Base-by-base conservation (phyloP, 2,329 filamentous ascomycete species). In the Myriosclerotinia duriaeana region DNA sequence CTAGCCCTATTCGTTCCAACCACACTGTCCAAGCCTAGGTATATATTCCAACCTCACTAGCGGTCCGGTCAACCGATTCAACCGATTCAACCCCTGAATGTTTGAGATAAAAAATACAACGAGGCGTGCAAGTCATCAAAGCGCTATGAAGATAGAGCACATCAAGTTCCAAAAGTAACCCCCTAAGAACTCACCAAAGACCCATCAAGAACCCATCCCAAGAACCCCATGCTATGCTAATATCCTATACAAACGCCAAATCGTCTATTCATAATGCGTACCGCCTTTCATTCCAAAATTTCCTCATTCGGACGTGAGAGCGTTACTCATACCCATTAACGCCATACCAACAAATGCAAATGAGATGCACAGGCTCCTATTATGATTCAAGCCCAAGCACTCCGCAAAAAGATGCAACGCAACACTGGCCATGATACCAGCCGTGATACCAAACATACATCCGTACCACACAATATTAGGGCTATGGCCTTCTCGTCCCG, bases 371-470 rank as follows among this genome's bases (percentile, higher is more conserved):
- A 95, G 75, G 68, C 88, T 87, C 69, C 89, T 84, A 74, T 89
- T 89, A 79, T 96, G 92, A 71, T 92, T 93, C 75, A 97, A 79
- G 67, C 89, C 90, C 75, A 97, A 77, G 71, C 89, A 90, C 80
- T 99, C 93, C 4, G 90, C 89, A 74, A 97, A 94, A 8, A 99
- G 81, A 78, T 96, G 91, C 75, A 99, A 79, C 3, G 90, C 93
- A 40, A 99, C 95, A 73, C 90, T 95, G 38, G 92, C 89, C 95
- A 99, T 98, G 73, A 99, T 96, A 1, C 95, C 95, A 0, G 93
- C 88, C 0, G 94, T 98, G 12, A 88, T 81, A 8, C 92, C 93
- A 80, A 99, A 99, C 79, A 98, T 89, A 63, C 85, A 85, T 0
- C 89, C 91, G 74, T 95, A 94, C 0, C 83, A 83, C n/a, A 82